Conservation (phyloP, 257 asterid species). For the Osmanthus fragrans region DNA sequence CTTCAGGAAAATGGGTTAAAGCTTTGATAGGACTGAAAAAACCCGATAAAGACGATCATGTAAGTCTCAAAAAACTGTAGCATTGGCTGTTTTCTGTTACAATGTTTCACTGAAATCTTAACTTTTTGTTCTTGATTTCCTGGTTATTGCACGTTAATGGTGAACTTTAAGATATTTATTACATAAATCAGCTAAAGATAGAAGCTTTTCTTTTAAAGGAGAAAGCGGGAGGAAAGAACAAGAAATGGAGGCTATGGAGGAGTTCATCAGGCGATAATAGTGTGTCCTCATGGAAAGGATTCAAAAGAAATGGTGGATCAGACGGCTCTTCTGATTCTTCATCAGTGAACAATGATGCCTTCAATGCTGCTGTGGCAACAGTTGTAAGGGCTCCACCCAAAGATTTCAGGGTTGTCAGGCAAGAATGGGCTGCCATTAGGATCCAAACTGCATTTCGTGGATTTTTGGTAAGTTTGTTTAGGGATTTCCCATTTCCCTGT, state of each 20-base stretch:
- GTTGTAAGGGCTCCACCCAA: slow-evolving; percentile 92
- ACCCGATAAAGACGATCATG: slow-evolving; percentile 69
- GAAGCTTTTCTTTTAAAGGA: slow-evolving; percentile 39
- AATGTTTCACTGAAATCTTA: slow-evolving; percentile 8
- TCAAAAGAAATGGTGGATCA: slow-evolving; percentile 46
- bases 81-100: not conserved
- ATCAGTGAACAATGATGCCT: slow-evolving; percentile 62
- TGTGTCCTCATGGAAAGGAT: slow-evolving; percentile 62
- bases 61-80: slow-evolving; percentile 38
- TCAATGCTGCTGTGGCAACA: slow-evolving; percentile 74
- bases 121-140: slow-evolving; percentile 7
- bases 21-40: slow-evolving; percentile 77
- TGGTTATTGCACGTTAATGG: not conserved
- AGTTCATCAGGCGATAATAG: slow-evolving; percentile 57
- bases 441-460: slow-evolving; percentile 93
- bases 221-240: slow-evolving; percentile 62
- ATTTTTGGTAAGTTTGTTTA: slow-evolving; percentile 56
- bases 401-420: slow-evolving; percentile 73
- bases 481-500: not conserved
- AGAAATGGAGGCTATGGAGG: slow-evolving; percentile 90
- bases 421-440: slow-evolving; percentile 95
- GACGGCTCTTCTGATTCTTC: slow-evolving; percentile 61
- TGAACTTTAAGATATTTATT: not conserved
- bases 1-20: slow-evolving; percentile 92
- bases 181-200: not conserved